Conservation (phyloP, 345 rosid species). For the Aquilaria yunnanensis region DNA sequence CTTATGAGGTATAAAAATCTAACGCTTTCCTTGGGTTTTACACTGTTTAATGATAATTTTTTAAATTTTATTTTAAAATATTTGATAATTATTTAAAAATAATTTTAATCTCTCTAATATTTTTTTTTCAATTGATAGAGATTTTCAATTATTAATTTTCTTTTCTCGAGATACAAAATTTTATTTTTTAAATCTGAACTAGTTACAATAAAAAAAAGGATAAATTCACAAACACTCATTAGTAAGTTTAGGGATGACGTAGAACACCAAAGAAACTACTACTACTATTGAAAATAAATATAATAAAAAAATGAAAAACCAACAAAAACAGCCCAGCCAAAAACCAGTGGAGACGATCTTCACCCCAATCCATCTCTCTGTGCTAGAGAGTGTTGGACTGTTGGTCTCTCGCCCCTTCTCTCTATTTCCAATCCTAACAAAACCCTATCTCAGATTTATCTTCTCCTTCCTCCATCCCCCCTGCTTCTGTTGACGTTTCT, state of each 20-base stretch:
- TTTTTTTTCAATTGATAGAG: background rate
- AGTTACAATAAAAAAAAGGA: background rate
- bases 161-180: background rate
- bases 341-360: conserved; percentile 31
- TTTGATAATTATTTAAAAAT: background rate
- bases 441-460: conserved; percentile 9
- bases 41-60: background rate
- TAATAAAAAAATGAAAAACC: background rate
- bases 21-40: too few relatives aligned
- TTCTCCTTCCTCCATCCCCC: background rate
- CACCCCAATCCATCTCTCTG: conserved; percentile 23
- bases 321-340: background rate
- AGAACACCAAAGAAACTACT: too few relatives aligned
- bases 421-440: background rate
- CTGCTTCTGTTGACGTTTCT: background rate
- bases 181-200: too few relatives aligned
- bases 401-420: conserved; percentile 3
- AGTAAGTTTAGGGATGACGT: too few relatives aligned
- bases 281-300: background rate
- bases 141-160: background rate
- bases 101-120: background rate
- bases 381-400: too few relatives aligned
- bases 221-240: background rate
- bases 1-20: too few relatives aligned
- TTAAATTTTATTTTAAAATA: background rate